A percentile compares a stretch with the other conserved stretches of the same genome.
These are phyloP conservation scores for Arthroderma sp. DNA, from an alignment of 2,329 filamentous ascomycete species.

Conservation along the genomic window DNA sequence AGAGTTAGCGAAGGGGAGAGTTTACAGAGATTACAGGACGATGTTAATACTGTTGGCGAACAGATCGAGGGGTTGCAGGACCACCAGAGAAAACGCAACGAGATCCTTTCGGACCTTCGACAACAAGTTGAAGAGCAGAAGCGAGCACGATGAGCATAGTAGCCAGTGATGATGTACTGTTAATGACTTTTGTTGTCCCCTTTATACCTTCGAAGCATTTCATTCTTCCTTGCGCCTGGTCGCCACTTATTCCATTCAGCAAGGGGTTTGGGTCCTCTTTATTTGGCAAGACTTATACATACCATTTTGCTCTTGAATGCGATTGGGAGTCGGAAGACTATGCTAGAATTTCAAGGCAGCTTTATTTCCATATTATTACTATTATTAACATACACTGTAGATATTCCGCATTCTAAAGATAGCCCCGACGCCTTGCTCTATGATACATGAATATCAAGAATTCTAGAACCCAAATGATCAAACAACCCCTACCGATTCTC, in stretches of 20 bases:
- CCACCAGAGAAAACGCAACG: conserved; percentile 65
- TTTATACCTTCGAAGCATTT: conserved; percentile 2
- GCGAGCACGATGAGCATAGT: conserved; percentile 1
- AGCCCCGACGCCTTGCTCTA: too few relatives aligned
- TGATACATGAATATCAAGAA: too few relatives aligned
- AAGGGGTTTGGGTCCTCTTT: too few relatives aligned
- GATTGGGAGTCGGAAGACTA: too few relatives aligned
- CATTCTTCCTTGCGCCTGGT: too few relatives aligned
- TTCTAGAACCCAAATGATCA: conserved; percentile 11
- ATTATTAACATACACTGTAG: too few relatives aligned
- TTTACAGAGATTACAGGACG: conserved; percentile 66
- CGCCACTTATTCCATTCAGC: background rate
- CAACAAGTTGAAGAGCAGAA: conserved; percentile 82
- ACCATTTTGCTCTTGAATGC: too few relatives aligned
- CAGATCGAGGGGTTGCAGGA: conserved; percentile 82
- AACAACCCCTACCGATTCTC: background rate
- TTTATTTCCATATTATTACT: too few relatives aligned
- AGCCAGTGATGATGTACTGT: too few relatives aligned
- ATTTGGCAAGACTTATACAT: too few relatives aligned
- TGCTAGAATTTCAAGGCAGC: too few relatives aligned
- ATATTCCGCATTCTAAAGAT: too few relatives aligned
- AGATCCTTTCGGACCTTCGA: conserved; percentile 61
- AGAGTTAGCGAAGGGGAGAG: conserved; percentile 51
- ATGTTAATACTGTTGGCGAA: conserved; percentile 80
- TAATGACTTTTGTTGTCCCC: background rate